phyloP scores from a whole-genome alignment of 2,329 filamentous ascomycete genomes.

The Colletotrichum graminicola region DNA sequence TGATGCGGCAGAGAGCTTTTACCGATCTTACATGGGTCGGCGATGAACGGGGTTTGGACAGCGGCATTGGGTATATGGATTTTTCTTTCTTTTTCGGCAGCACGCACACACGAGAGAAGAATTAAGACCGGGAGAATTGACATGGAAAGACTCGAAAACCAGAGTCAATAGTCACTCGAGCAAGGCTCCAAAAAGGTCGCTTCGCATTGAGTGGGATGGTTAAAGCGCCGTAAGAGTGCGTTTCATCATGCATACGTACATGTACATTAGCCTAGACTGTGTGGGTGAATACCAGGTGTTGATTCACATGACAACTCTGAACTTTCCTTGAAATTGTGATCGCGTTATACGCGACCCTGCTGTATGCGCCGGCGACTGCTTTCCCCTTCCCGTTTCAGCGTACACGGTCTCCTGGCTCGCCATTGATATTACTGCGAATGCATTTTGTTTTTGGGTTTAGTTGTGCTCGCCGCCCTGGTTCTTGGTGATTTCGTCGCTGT shows the following conservation, averaged over 20 bases:
- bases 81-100: slow-evolving; percentile 44
- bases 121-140: slow-evolving; percentile 28
- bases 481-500: slow-evolving; percentile 82
- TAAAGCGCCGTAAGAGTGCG: slow-evolving; percentile 16
- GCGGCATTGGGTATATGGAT: slow-evolving; percentile 21
- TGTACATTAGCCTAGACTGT: slow-evolving; percentile 56
- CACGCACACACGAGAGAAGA: slow-evolving; percentile 45
- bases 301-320: slow-evolving; percentile 40
- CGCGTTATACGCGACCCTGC: slow-evolving; percentile 1
- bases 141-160: slow-evolving; percentile 18
- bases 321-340: slow-evolving; percentile 12
- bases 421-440: slow-evolving; percentile 17
- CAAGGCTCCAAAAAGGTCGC: slow-evolving; percentile 5
- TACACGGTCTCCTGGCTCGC: slow-evolving; percentile 1
- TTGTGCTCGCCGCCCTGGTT: slow-evolving; percentile 77
- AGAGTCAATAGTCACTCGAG: slow-evolving; percentile 19
- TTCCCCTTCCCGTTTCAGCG: slow-evolving; percentile 7
- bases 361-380: slow-evolving; percentile 17
- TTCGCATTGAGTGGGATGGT: slow-evolving; percentile 41
- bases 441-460: slow-evolving; percentile 52
- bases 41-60: slow-evolving; percentile 59
- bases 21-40: slow-evolving; percentile 85
- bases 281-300: slow-evolving; percentile 21
- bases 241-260: slow-evolving; percentile 47
- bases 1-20: slow-evolving; percentile 89